phyloP scores from a whole-genome alignment of 768 basidiomycete genomes.

The Suillus plorans region DNA sequence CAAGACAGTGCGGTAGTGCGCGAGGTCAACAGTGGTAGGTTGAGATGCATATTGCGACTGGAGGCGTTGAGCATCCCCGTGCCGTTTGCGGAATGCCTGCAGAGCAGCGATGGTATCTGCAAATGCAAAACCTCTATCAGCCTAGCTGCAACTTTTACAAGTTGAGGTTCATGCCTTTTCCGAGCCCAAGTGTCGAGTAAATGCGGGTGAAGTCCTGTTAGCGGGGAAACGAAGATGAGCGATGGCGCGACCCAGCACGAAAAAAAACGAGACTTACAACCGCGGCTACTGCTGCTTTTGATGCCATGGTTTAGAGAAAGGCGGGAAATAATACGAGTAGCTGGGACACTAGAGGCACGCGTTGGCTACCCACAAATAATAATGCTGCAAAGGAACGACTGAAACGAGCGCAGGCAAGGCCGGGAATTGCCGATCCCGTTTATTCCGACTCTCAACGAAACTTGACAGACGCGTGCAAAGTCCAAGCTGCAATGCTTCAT shows the following conservation, averaged over 20 bases:
- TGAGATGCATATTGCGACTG: slow-evolving; percentile 60
- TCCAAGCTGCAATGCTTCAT: background rate
- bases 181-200: slow-evolving; percentile 79
- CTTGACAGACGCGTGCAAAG: background rate
- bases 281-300: slow-evolving; percentile 69
- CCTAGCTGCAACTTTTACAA: background rate
- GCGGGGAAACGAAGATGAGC: slow-evolving; percentile 13
- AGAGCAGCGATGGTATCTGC: slow-evolving; percentile 88
- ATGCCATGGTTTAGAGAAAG: slow-evolving; percentile 51
- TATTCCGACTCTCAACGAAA: slow-evolving; percentile 18
- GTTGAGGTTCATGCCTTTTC: slow-evolving; percentile 62
- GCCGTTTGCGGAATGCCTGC: slow-evolving; percentile 95
- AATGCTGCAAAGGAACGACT: slow-evolving; percentile 13
- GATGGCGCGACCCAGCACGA: background rate
- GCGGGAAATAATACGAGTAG: slow-evolving; percentile 5
- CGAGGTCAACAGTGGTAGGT: slow-evolving; percentile 84
- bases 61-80: slow-evolving; percentile 83
- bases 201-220: slow-evolving; percentile 80
- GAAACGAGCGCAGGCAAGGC: slow-evolving; percentile 14
- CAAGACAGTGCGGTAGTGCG: slow-evolving; percentile 86
- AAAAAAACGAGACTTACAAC: slow-evolving; percentile 45
- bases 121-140: background rate
- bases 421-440: slow-evolving; percentile 28
- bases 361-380: slow-evolving; percentile 1
- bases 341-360: slow-evolving; percentile 1